phyloP scores from a whole-genome alignment of 805 yeast genomes.

The Yarrowia sp. region DNA sequence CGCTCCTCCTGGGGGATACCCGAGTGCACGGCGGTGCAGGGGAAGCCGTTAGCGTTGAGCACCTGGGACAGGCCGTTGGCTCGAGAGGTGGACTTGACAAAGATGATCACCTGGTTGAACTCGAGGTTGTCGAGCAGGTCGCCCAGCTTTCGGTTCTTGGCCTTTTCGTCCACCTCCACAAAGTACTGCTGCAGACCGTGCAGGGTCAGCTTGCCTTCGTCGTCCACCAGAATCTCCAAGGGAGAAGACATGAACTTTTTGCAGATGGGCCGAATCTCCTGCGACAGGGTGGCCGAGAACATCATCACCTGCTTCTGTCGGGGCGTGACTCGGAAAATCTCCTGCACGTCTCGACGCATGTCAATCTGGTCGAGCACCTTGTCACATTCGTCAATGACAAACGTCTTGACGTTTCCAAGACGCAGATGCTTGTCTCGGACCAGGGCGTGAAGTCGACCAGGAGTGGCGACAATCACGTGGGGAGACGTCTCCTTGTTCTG shows the following conservation, averaged over 20 bases:
- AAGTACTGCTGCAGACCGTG: constrained; percentile 98
- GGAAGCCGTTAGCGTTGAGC: constrained; percentile 89
- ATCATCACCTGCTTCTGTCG: constrained; percentile 99
- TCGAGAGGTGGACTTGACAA: constrained; percentile 86
- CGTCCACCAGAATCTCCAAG: constrained; percentile 94
- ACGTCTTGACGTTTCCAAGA: constrained; percentile 84
- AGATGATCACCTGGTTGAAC: constrained; percentile 96
- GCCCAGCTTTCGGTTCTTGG: constrained; percentile 88
- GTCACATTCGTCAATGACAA: constrained; percentile 98
- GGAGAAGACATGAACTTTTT: constrained; percentile 98
- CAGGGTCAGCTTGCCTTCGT: constrained; percentile 92
- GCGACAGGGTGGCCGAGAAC: constrained; percentile 95
- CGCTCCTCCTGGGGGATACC: constrained; percentile 97
- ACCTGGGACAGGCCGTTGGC: constrained; percentile 88
- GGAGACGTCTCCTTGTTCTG: constrained; percentile 93
- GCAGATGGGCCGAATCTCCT: constrained; percentile 93
- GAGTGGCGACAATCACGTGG: constrained; percentile 95
- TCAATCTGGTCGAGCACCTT: constrained; percentile 86
- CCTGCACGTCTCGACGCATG: constrained; percentile 99
- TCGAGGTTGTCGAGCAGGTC: constrained; percentile 91
- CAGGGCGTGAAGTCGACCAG: constrained; percentile 94
- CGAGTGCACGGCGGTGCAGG: constrained; percentile 94
- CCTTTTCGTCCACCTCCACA: constrained; percentile 81
- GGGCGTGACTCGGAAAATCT: constrained; percentile 94
- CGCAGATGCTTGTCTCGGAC: constrained; percentile 88